Conservation (phyloP, 805 yeast species). For the Isabelozyma gotoi region DNA sequence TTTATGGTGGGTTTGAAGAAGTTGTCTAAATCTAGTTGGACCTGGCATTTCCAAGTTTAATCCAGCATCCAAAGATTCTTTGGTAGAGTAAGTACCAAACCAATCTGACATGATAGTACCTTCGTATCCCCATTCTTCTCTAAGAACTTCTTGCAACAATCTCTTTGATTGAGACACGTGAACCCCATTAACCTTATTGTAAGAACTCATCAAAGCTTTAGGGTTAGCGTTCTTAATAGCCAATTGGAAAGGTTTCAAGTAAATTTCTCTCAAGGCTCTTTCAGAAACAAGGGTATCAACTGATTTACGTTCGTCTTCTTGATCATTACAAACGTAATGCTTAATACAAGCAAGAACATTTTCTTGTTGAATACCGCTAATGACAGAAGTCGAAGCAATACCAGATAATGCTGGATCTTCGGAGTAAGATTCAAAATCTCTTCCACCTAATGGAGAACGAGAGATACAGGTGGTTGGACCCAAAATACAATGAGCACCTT, state of each 20-base stretch:
- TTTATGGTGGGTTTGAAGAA: conserved; percentile 40
- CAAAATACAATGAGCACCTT: conserved; percentile 44
- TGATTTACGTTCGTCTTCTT: conserved; percentile 53
- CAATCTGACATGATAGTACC: conserved; percentile 65
- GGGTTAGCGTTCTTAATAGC: conserved; percentile 56
- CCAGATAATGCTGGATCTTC: conserved; percentile 58
- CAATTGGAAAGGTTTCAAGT: conserved; percentile 61
- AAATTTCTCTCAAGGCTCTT: conserved; percentile 65
- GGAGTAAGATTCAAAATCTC: conserved; percentile 61
- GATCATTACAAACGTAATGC: conserved; percentile 64
- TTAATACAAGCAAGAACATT: conserved; percentile 57
- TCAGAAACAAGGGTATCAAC: conserved; percentile 52
- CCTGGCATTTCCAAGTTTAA: conserved; percentile 72
- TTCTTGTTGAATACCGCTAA: conserved; percentile 54
- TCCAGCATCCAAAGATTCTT: conserved; percentile 51
- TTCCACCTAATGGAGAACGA: conserved; percentile 59
- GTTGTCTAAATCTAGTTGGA: conserved; percentile 47
- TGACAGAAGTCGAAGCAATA: conserved; percentile 47
- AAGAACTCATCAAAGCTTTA: conserved; percentile 57
- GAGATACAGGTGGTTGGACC: conserved; percentile 51
- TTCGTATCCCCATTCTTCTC: conserved; percentile 57
- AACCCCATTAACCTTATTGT: conserved; percentile 61
- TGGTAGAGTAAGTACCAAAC: conserved; percentile 55
- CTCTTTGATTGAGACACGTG: conserved; percentile 51
- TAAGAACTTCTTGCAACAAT: conserved; percentile 45